Evolutionary conservation across 2,329 filamentous ascomycete species (phyloP).

Genomic region (Didymella glomerata): DNA sequence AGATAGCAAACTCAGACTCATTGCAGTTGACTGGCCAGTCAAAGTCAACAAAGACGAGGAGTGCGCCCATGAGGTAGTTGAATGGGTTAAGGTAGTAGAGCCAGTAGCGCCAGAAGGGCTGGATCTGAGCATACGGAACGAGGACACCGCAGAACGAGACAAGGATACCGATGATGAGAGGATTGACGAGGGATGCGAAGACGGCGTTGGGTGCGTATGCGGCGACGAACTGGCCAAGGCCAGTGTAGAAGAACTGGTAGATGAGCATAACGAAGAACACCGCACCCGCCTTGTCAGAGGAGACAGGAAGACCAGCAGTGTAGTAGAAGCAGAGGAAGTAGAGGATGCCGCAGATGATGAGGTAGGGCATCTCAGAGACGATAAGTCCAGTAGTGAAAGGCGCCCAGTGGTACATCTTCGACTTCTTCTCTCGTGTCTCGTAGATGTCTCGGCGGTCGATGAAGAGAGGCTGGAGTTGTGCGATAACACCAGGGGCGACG

Average conservation of each 20-base stretch:
- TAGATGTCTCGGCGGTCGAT: slow-evolving; percentile 59
- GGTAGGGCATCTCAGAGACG: slow-evolving; percentile 73
- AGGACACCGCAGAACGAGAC: slow-evolving; percentile 63
- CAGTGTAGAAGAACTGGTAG: slow-evolving; percentile 61
- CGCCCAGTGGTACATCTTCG: slow-evolving; percentile 77
- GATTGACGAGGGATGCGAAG: slow-evolving; percentile 63
- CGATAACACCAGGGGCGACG: slow-evolving; percentile 53
- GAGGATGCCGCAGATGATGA: slow-evolving; percentile 66
- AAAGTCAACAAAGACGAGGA: slow-evolving; percentile 54
- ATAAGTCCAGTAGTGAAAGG: slow-evolving; percentile 75
- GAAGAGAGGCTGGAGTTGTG: slow-evolving; percentile 55
- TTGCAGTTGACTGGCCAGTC: slow-evolving; percentile 53
- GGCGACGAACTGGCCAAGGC: slow-evolving; percentile 65
- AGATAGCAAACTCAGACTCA: slow-evolving; percentile 48
- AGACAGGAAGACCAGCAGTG: slow-evolving; percentile 41
- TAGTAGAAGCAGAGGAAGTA: slow-evolving; percentile 75
- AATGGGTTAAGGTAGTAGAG: slow-evolving; percentile 54
- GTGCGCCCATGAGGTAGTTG: slow-evolving; percentile 54
- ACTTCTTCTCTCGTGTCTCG: slow-evolving; percentile 67
- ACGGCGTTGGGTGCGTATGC: slow-evolving; percentile 55
- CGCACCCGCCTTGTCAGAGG: slow-evolving; percentile 64
- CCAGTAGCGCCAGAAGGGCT: slow-evolving; percentile 71
- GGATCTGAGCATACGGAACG: slow-evolving; percentile 67
- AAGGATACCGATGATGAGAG: slow-evolving; percentile 32
- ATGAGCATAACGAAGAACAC: slow-evolving; percentile 60